phyloP scores from a whole-genome alignment of 2,329 filamentous ascomycete species.

The Keithomyces neogunnii region DNA sequence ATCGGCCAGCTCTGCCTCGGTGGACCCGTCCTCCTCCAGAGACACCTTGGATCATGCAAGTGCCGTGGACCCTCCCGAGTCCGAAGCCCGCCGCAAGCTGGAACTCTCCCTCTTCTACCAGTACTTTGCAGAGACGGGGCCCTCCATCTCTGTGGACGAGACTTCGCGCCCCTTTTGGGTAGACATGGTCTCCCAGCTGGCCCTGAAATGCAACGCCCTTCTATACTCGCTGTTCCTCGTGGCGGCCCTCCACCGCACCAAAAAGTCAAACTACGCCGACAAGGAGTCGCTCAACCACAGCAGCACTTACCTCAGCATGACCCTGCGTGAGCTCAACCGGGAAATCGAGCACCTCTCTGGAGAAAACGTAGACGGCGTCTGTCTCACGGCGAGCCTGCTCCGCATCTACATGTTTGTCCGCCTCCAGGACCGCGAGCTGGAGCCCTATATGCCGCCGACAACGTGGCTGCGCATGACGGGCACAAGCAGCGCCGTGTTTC shows the following conservation, averaged over 20 bases:
- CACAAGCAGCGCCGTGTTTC: conserved; percentile 12
- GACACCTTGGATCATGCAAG: background rate
- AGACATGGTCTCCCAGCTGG: conserved; percentile 5
- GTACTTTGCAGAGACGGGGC: conserved; percentile 11
- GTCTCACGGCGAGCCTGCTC: conserved; percentile 11
- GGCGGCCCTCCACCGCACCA: conserved; percentile 10
- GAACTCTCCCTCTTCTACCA: conserved; percentile 14
- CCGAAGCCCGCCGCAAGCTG: conserved; percentile 11
- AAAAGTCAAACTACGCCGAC: conserved; percentile 1
- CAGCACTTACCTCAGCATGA: conserved; percentile 11
- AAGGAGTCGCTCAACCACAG: conserved; percentile 3
- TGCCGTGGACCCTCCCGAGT: conserved; percentile 7
- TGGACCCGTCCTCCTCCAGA: background rate
- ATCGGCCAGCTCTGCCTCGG: background rate
- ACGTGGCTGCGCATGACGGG: conserved; percentile 14
- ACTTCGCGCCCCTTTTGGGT: conserved; percentile 8
- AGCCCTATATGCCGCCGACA: conserved; percentile 12
- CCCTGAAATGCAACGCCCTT: conserved; percentile 12
- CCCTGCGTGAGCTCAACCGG: conserved; percentile 10
- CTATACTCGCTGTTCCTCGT: conserved; percentile 12
- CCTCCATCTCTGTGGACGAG: conserved; percentile 9
- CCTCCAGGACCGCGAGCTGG: conserved; percentile 10
- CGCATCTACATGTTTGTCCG: conserved; percentile 11
- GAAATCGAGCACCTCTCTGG: conserved; percentile 9
- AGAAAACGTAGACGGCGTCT: conserved; percentile 11